Percentiles rank a stretch among this genome's conserved stretches.
Conservation (phyloP, 2,329 filamentous ascomycete species). For the Fusarium tupiense region DNA sequence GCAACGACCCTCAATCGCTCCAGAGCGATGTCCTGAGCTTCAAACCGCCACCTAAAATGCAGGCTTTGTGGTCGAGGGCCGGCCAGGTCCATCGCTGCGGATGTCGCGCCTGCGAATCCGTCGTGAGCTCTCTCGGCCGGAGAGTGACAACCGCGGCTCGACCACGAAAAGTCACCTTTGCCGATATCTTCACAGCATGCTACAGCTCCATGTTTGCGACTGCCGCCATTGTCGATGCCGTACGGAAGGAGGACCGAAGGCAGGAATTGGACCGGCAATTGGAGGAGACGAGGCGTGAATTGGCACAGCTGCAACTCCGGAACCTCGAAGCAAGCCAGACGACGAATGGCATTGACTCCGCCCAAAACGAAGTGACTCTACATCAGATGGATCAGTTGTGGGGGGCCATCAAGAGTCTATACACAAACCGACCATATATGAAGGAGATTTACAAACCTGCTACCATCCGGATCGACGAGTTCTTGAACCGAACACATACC, state of each 20-base stretch:
- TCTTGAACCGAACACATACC: slow-evolving; percentile 41
- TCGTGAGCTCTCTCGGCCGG: slow-evolving; percentile 58
- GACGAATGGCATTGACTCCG: slow-evolving; percentile 6
- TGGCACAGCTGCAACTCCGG: slow-evolving; percentile 52
- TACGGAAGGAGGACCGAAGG: slow-evolving; percentile 65
- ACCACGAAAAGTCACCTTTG: slow-evolving; percentile 59
- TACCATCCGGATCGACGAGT: slow-evolving; percentile 40
- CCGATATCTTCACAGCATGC: slow-evolving; percentile 70
- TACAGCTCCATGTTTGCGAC: slow-evolving; percentile 75
- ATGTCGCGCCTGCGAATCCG: slow-evolving; percentile 69
- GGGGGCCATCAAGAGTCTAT: slow-evolving; percentile 45
- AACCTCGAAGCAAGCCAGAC: slow-evolving; percentile 32
- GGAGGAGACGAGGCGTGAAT: slow-evolving; percentile 60
- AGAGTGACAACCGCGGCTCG: slow-evolving; percentile 60
- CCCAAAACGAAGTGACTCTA: slow-evolving; percentile 30
- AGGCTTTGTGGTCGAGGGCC: slow-evolving; percentile 73
- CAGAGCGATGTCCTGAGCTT: slow-evolving; percentile 38
- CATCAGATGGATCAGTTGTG: slow-evolving; percentile 48
- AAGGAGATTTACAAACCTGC: slow-evolving; percentile 49
- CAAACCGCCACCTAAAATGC: slow-evolving; percentile 62
- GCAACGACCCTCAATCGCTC: slow-evolving; percentile 16
- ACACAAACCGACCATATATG: slow-evolving; percentile 48
- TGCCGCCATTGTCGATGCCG: slow-evolving; percentile 70
- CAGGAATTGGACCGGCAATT: slow-evolving; percentile 71
- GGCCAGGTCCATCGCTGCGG: slow-evolving; percentile 70